phyloP scores from a whole-genome alignment of 441 rosid species.

The Bruguiera hainesii region DNA sequence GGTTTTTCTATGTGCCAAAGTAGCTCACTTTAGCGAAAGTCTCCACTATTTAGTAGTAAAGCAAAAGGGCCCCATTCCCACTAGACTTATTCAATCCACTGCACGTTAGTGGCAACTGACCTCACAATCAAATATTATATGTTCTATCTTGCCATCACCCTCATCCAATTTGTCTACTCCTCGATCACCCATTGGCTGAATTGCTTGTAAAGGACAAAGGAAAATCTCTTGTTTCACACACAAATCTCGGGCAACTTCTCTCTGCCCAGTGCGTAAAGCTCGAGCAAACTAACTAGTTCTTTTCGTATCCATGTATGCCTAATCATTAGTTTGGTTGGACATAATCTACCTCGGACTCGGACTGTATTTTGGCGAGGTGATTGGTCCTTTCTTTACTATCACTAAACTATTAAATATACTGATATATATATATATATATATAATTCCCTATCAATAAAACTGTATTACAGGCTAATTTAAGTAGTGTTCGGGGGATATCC shows the following conservation, averaged over 20 bases:
- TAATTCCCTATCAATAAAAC: too few relatives aligned
- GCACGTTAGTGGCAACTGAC: conserved; percentile 29
- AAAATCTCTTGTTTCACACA: too few relatives aligned
- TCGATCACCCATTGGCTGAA: conserved; percentile 7
- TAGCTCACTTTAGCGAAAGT: conserved; percentile 4
- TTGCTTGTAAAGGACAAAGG: too few relatives aligned
- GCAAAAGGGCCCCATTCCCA: conserved; percentile 22
- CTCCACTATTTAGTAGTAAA: conserved; percentile 18
- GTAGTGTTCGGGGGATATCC: too few relatives aligned
- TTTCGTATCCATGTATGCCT: too few relatives aligned
- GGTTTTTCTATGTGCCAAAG: conserved; percentile 1
- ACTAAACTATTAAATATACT: too few relatives aligned
- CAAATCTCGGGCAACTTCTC: neutral
- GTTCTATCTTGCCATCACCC: conserved; percentile 18
- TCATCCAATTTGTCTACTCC: conserved; percentile 27
- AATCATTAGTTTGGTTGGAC: too few relatives aligned
- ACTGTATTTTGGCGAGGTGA: too few relatives aligned
- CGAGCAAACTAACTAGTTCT: neutral
- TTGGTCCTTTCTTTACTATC: too few relatives aligned
- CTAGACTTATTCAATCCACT: conserved; percentile 18
- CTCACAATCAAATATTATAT: conserved; percentile 27
- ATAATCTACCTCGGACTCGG: too few relatives aligned
- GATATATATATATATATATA: too few relatives aligned
- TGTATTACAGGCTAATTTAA: too few relatives aligned
- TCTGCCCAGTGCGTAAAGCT: neutral